Percentiles rank a stretch among this genome's conserved stretches.
Evolutionary conservation across 208 protist genomes (phyloP).

Genomic region (Trypanosoma boissoni): DNA sequence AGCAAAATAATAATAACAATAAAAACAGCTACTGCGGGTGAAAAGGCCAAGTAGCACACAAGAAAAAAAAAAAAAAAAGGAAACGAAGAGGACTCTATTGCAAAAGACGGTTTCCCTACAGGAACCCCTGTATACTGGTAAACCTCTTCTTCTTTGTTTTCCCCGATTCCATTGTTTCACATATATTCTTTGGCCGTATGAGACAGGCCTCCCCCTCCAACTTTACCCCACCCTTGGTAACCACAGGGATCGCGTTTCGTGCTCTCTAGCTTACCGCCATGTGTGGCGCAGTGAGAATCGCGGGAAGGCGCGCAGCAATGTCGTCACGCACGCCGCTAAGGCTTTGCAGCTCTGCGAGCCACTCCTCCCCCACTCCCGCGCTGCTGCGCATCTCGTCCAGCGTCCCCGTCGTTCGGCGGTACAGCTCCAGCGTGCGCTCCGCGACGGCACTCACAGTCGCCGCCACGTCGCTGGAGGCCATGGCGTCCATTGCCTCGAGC

Average conservation of each 20-base stretch:
- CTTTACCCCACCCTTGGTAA: too few species aligned
- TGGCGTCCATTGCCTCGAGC: conserved; percentile 59
- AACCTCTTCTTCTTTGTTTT: too few species aligned
- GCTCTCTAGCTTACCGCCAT: too few species aligned
- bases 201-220: too few species aligned
- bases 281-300: conserved; percentile 37
- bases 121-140: too few species aligned
- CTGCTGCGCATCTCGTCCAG: conserved; percentile 16
- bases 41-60: conserved; percentile 2
- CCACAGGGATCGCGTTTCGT: too few species aligned
- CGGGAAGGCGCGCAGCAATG: conserved; percentile 37
- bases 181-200: too few species aligned
- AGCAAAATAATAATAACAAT: background rate
- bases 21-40: conserved; percentile 12
- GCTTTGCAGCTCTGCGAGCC: conserved; percentile 30
- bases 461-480: conserved; percentile 45
- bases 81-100: too few species aligned
- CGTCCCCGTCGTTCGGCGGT: conserved; percentile 26
- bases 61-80: background rate
- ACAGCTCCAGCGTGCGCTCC: conserved; percentile 47
- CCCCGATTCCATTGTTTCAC: too few species aligned
- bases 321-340: conserved; percentile 29
- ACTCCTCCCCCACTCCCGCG: conserved; percentile 7
- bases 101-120: too few species aligned
- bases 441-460: conserved; percentile 44